Base-by-base conservation (phyloP, 2,329 filamentous ascomycete species). In the Rutstroemia sp. region DNA sequence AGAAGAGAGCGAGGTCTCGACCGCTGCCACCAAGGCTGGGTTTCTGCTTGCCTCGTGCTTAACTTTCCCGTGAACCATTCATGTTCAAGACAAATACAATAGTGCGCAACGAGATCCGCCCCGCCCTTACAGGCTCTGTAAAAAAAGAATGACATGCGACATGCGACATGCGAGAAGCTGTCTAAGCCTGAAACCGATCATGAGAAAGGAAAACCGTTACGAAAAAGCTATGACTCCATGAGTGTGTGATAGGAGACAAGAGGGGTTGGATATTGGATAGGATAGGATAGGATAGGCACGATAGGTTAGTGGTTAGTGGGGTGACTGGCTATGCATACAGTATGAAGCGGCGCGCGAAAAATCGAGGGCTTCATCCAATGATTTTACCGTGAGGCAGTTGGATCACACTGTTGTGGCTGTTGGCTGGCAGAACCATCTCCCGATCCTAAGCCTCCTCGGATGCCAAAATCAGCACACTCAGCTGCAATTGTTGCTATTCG, bases 401-500 rank as follows among this genome's bases (percentile, higher is more conserved):
- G 41, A 50, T 55, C 53, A 50, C 46, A 50, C 27, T 30, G 27
- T 7, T 30, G 27, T 30, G 27, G 27, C 27, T 30, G 27, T 50
- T 23, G 45, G 30, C 30, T 19, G 41, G 45, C 46, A 55, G 37
- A 50, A 50, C 46, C 45, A 25, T 25, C 16, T 34, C 37, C 19
- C 17, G 21, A 12, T 23, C 23, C 44, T 21, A 38, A 37, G 51
- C 51, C 51, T 47, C 51, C 38, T 50, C 25, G 25, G 19, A 50
- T 48, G 21, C 12, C 21, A 25, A 41, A 30, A 30, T 19, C 19
- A 44, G 16, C n/a, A 44, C 6, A 51, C 44, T 57, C 55, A 60
- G 51, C 57, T 56, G n/a, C 4, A 14, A 16, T 19, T 25, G 48
- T 58, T 60, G 30, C 58, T 61, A 60, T 61, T 59, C 59, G 45